Conservation (phyloP, 306 rosid genomes). For the Comarum palustre region DNA sequence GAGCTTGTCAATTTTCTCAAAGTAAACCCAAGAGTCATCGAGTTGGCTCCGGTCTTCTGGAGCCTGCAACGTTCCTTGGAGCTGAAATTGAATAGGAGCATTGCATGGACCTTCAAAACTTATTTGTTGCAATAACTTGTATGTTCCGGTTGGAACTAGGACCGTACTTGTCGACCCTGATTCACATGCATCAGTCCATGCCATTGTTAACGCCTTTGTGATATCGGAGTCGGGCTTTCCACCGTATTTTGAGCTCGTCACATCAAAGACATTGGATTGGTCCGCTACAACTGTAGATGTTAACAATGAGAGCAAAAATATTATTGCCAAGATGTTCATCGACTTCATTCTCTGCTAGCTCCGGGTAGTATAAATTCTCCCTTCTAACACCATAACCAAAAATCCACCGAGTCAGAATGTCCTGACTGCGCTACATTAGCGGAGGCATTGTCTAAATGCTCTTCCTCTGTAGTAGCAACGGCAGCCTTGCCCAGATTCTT, state of each 20-base stretch:
- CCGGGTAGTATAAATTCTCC: too few relatives aligned
- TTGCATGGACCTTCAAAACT: constrained; percentile 35
- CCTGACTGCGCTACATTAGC: too few relatives aligned
- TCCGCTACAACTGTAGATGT: background rate
- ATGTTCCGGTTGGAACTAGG: constrained; percentile 25
- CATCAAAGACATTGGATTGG: constrained; percentile 6
- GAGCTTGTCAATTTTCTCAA: constrained; percentile 27
- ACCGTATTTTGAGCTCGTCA: constrained; percentile 14
- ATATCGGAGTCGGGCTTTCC: constrained; percentile 20
- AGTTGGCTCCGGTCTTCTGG: constrained; percentile 14
- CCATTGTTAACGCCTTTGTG: constrained; percentile 18
- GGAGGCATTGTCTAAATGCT: too few relatives aligned
- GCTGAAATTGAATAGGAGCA: constrained; percentile 23
- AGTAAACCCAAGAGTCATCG: constrained; percentile 31
- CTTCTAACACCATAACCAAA: too few relatives aligned
- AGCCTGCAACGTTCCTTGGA: constrained; percentile 37
- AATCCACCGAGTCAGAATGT: too few relatives aligned
- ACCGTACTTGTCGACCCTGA: constrained; percentile 4
- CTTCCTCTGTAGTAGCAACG: too few relatives aligned
- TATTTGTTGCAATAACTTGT: background rate
- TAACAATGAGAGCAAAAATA: background rate
- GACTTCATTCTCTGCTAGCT: background rate
- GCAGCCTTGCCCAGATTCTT: too few relatives aligned
- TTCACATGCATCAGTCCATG: constrained; percentile 42
- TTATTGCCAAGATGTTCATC: background rate